A percentile compares a stretch with the other conserved stretches of the same genome.
phyloP scores from a whole-genome alignment of 2,329 filamentous ascomycete genomes.

The Trichothecium roseum region DNA sequence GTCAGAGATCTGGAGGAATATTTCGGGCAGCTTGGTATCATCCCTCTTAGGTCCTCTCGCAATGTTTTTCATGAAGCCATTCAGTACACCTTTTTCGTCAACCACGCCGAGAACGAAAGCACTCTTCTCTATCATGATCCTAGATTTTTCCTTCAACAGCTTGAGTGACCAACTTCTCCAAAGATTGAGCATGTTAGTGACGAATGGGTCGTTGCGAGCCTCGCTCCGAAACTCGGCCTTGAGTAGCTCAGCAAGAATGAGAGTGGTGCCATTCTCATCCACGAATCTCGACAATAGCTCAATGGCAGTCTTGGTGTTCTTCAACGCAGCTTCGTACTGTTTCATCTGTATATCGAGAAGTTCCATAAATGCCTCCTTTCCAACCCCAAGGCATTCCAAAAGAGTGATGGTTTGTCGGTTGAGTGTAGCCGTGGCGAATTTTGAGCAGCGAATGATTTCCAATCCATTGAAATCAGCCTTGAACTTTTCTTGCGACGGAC shows the following conservation, averaged over 20 bases:
- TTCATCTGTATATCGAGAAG: constrained; percentile 60
- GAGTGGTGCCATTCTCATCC: constrained; percentile 75
- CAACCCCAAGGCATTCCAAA: constrained; percentile 68
- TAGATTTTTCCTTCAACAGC: constrained; percentile 83
- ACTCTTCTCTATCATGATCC: constrained; percentile 69
- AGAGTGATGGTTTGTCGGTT: constrained; percentile 87
- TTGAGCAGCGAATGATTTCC: constrained; percentile 77
- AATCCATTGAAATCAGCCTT: constrained; percentile 57
- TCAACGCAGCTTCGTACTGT: constrained; percentile 61
- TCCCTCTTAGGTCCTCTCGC: constrained; percentile 30
- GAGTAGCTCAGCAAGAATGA: constrained; percentile 67
- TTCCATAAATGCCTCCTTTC: constrained; percentile 51
- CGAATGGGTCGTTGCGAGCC: constrained; percentile 61
- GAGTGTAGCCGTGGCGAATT: constrained; percentile 65
- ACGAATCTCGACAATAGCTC: constrained; percentile 62
- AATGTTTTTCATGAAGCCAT: constrained; percentile 53
- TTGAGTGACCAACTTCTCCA: constrained; percentile 90
- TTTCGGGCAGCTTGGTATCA: constrained; percentile 58
- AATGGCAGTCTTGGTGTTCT: constrained; percentile 51
- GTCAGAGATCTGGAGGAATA: constrained; percentile 75
- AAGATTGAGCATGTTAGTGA: constrained; percentile 65
- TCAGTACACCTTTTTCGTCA: constrained; percentile 70
- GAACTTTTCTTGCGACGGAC: constrained; percentile 85
- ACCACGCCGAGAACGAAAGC: constrained; percentile 83
- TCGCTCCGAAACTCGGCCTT: constrained; percentile 65